Conservation (phyloP, 2,329 filamentous ascomycete genomes). For the Apiospora malaysiana region DNA sequence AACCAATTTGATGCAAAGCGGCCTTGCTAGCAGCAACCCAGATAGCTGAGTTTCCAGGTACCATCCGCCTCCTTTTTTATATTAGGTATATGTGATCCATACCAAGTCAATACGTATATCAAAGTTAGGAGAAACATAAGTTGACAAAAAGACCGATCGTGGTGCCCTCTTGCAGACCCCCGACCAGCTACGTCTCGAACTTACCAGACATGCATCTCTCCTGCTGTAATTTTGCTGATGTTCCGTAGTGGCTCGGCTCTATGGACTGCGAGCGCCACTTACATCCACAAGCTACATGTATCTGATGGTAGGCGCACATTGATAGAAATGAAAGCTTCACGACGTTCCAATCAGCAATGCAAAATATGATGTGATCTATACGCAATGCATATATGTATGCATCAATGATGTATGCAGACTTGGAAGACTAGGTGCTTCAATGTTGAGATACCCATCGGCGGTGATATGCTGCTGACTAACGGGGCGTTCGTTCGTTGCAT, state of each 20-base stretch:
- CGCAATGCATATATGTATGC: background rate
- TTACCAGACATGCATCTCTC: background rate
- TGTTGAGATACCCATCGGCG: background rate
- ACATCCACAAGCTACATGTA: too few relatives aligned
- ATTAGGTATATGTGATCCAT: too few relatives aligned
- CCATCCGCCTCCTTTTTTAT: background rate
- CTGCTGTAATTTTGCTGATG: background rate
- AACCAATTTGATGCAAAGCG: background rate
- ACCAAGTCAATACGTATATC: background rate
- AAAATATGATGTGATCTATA: background rate
- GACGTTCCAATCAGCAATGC: background rate
- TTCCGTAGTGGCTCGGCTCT: background rate
- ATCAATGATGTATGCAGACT: background rate
- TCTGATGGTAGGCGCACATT: background rate
- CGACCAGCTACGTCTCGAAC: background rate
- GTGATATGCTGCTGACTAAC: constrained; percentile 10
- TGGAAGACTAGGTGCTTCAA: too few relatives aligned
- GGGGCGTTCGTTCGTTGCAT: background rate
- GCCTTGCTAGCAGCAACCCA: background rate
- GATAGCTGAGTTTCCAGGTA: background rate
- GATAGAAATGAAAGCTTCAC: background rate
- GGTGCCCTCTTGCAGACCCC: background rate
- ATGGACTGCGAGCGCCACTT: background rate
- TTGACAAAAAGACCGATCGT: background rate
- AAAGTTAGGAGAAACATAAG: too few relatives aligned